Evolutionary conservation across 345 rosid species (phyloP), one percentile per base, ranked within the genome.

Genomic region (Aurinia saxatilis): DNA sequence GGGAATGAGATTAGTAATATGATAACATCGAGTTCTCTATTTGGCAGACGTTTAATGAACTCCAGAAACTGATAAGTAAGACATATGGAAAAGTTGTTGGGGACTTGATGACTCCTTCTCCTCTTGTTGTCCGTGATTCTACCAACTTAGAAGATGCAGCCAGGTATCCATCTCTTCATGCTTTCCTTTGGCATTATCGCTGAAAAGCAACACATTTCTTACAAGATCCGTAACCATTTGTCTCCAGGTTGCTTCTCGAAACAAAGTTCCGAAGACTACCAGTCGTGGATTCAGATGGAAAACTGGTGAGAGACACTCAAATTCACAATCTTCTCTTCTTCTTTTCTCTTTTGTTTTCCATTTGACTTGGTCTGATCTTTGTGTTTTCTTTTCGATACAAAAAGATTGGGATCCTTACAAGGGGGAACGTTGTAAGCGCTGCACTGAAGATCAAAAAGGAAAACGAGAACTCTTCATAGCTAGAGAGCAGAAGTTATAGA

Each of bases 101-200:
- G 47, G 95, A 92, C 70, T 74, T 92, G 87, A 92, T 92, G 98
- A 89, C 97, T 0, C 81, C 95, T 37, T 77, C 88, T 62, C 97
- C 98, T 1, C 90, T 85, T 0, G 86, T 81, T 71, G 87, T 89
- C 50, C 76, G 73, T 63, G 96, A 85, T 61, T 76, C 82, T 27
- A 80, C 98, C 64, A 82, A 86, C 74, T 61, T 92, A 56, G 95
- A 87, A 75, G 95, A 87, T 63, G 98, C 95, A 67, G 95, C 89
- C 34, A 85, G 96, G 96, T 92, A 11, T 18, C 46, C 6, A 23
- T 14, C 25, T 47, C 42, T 17, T 35, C 16, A 38, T 35, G 14
- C 14, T 3, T 34, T 33, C 25, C 25, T 8, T 39, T 36, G 14
- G 27, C 47, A 48, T 57, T 38, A 14, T 36, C 70, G 10, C 50